Evolutionary conservation across 2,329 filamentous ascomycete species (phyloP).

Genomic region (Colletotrichum filicis): DNA sequence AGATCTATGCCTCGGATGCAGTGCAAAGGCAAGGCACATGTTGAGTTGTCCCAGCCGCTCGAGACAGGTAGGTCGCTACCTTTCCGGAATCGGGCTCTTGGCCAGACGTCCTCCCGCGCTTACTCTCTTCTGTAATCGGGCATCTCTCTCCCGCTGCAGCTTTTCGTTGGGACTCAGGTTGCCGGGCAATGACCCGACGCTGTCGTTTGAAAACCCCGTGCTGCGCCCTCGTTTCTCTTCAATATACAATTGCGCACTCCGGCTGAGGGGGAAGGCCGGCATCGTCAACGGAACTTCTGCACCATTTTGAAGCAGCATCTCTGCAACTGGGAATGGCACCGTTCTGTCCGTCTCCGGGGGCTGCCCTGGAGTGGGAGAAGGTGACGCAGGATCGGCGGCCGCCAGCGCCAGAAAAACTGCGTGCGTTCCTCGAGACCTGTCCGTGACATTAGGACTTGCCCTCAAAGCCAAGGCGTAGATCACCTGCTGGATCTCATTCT

Average conservation of each 20-base stretch:
- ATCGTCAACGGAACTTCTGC: slow-evolving; percentile 82
- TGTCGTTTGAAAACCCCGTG: slow-evolving; percentile 64
- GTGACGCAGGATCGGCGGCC: slow-evolving; percentile 89
- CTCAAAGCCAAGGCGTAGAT: slow-evolving; percentile 88
- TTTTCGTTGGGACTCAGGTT: slow-evolving; percentile 57
- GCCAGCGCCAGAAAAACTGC: slow-evolving; percentile 91
- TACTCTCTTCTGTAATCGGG: slow-evolving; percentile 80
- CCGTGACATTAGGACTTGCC: slow-evolving; percentile 87
- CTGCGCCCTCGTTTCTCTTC: slow-evolving; percentile 76
- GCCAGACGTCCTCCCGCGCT: slow-evolving; percentile 81
- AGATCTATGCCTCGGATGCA: slow-evolving; percentile 20
- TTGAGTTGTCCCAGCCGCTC: slow-evolving; percentile 32
- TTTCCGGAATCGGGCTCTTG: slow-evolving; percentile 71
- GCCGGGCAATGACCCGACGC: slow-evolving; percentile 68
- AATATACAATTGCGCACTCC: slow-evolving; percentile 83
- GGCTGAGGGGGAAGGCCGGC: slow-evolving; percentile 85
- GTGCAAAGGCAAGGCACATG: slow-evolving; percentile 27
- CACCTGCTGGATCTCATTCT: slow-evolving; percentile 93
- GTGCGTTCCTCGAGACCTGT: slow-evolving; percentile 89
- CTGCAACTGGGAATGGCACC: slow-evolving; percentile 86
- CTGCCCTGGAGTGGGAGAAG: slow-evolving; percentile 59
- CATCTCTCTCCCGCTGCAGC: slow-evolving; percentile 71
- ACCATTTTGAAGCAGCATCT: slow-evolving; percentile 92
- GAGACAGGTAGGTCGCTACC: slow-evolving; percentile 56
- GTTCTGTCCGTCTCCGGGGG: slow-evolving; percentile 59